Conservation (phyloP, 208 protist genomes). For the Leishmania braziliensis region DNA sequence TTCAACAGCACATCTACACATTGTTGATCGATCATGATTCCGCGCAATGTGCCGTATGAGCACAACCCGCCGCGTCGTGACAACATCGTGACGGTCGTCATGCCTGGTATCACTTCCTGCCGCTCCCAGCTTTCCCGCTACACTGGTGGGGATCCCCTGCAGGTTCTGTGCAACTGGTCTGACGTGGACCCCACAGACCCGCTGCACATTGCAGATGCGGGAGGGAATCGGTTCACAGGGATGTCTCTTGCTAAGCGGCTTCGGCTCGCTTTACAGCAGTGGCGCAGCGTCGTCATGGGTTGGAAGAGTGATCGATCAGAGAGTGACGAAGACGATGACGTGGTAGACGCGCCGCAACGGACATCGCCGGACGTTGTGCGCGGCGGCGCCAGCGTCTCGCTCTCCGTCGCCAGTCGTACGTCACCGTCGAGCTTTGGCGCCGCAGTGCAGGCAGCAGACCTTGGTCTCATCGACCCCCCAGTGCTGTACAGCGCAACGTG, state of each 20-base stretch:
- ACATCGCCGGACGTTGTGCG: too few species aligned
- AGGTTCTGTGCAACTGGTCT: conserved; percentile 66
- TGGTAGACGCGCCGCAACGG: neutral
- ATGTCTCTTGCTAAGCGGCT: conserved; percentile 12
- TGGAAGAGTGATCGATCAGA: conserved; percentile 2
- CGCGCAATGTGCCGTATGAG: conserved; percentile 59
- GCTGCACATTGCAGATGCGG: conserved; percentile 19
- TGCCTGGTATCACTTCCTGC: conserved; percentile 70
- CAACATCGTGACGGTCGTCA: conserved; percentile 86
- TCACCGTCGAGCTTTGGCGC: neutral
- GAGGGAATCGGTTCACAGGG: conserved; percentile 23
- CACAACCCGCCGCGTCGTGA: conserved; percentile 49
- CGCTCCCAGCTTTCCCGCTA: conserved; percentile 75
- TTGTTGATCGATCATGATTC: conserved; percentile 38
- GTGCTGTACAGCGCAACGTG: conserved; percentile 65
- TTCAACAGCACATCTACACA: neutral
- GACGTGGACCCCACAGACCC: conserved; percentile 31
- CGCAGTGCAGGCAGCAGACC: conserved; percentile 7
- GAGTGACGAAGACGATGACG: neutral
- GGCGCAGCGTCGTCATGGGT: conserved; percentile 16
- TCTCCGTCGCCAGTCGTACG: neutral
- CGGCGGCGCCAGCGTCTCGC: neutral
- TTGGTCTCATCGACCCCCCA: conserved; percentile 28
- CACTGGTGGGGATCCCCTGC: conserved; percentile 67
- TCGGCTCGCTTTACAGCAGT: conserved; percentile 3